A percentile compares a stretch with the other conserved stretches of the same genome.
Conservation (phyloP, 305 asterid genomes). For the Fraxinus sp. region DNA sequence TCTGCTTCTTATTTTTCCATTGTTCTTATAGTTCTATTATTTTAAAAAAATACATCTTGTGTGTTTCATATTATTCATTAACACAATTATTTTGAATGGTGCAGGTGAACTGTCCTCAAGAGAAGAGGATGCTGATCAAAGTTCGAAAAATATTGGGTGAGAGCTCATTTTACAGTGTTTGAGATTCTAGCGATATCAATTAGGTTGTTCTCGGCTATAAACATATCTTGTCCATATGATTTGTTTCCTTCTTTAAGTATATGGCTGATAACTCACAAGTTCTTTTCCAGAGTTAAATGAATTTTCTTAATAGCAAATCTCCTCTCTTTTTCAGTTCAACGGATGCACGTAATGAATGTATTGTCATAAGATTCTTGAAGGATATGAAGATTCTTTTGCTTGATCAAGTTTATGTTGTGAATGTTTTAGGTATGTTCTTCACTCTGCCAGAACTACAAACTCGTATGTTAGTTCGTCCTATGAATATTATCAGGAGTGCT, state of each 20-base stretch:
- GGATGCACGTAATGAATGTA: conserved; percentile 16
- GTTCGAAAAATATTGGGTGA: conserved; percentile 47
- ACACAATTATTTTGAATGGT: conserved; percentile 18
- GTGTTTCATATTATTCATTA: background rate
- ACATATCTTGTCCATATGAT: background rate
- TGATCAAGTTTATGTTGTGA: conserved; percentile 78
- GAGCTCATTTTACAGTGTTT: conserved; percentile 11
- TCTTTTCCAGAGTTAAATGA: background rate
- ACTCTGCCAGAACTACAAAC: conserved; percentile 14
- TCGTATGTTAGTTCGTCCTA: background rate
- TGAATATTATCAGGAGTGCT: background rate
- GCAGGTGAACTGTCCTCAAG: background rate
- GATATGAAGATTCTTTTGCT: conserved; percentile 68
- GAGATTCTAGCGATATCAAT: background rate
- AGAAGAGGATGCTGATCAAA: conserved; percentile 30
- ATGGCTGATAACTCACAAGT: conserved; percentile 2
- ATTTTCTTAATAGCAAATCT: background rate
- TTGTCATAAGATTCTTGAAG: conserved; percentile 37
- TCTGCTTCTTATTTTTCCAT: background rate
- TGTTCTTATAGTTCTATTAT: conserved; percentile 11
- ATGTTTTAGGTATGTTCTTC: conserved; percentile 73
- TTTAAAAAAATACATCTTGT: background rate
- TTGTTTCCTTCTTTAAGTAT: background rate
- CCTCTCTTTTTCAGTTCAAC: conserved; percentile 40
- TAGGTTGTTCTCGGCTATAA: background rate